Evolutionary conservation across 176 grass and related monocot genomes (phyloP).

Genomic region (Ananas comosus): DNA sequence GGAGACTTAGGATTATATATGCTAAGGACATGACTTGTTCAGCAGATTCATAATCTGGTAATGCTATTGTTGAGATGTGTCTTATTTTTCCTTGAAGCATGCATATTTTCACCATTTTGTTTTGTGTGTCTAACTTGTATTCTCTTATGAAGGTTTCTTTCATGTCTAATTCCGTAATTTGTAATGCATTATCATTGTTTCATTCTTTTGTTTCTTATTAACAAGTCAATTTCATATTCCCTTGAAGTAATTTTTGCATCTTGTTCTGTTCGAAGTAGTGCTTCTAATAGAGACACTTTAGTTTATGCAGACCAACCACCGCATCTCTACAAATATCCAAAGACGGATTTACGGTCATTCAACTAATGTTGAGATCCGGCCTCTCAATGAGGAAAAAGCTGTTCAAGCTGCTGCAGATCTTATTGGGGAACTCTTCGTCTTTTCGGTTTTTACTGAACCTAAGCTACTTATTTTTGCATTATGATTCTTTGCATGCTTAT

Average conservation of each 20-base stretch:
- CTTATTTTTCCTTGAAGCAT: too few species aligned
- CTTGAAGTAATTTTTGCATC: too few species aligned
- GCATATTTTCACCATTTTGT: too few species aligned
- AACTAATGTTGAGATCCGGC: constrained; percentile 66
- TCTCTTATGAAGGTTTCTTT: too few species aligned
- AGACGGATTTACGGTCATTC: constrained; percentile 71
- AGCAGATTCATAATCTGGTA: too few species aligned
- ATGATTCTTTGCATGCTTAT: not conserved
- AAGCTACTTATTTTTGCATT: constrained; percentile 1
- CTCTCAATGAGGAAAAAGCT: constrained; percentile 83
- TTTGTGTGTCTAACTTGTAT: too few species aligned
- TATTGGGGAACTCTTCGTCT: constrained; percentile 90
- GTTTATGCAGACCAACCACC: constrained; percentile 53
- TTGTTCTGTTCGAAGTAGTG: not conserved
- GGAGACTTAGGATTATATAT: too few species aligned
- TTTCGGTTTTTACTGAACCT: constrained; percentile 49
- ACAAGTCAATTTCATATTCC: too few species aligned
- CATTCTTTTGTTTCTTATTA: not conserved
- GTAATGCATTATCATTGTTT: not conserved
- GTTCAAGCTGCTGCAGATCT: constrained; percentile 89
- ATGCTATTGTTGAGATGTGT: too few species aligned
- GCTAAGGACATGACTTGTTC: too few species aligned
- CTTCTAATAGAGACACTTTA: not conserved
- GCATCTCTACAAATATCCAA: constrained; percentile 73
- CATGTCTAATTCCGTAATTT: too few species aligned